Evolutionary conservation across 2,329 filamentous ascomycete genomes (phyloP).

Genomic region (Epichloe brachyelytri): DNA sequence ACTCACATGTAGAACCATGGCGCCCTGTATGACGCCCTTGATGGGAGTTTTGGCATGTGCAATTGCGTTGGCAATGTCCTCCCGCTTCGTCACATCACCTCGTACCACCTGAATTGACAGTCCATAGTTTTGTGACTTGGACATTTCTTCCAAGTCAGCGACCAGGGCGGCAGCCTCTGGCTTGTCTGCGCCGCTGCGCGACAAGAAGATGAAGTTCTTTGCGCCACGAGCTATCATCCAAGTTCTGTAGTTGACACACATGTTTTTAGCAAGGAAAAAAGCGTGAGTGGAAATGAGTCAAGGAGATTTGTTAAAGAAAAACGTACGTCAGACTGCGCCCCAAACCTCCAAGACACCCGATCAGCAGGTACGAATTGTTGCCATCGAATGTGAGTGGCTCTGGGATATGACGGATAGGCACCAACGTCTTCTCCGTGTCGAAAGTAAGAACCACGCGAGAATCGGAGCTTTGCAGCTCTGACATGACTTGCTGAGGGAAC

Average conservation of each 20-base stretch:
- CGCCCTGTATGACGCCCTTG: background rate
- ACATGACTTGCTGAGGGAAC: background rate
- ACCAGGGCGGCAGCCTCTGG: background rate
- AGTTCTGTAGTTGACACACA: background rate
- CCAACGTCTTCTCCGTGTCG: background rate
- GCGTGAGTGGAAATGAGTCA: background rate
- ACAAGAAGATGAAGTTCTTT: background rate
- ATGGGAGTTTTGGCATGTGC: background rate
- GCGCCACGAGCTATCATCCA: background rate
- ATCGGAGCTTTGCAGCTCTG: background rate
- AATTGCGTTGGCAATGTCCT: background rate
- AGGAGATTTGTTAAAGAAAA: background rate
- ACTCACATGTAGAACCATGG: background rate
- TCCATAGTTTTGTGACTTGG: background rate
- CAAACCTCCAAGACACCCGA: background rate
- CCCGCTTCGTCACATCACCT: background rate
- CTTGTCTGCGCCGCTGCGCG: background rate
- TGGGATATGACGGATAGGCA: background rate
- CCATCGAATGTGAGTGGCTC: background rate
- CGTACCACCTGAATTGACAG: background rate
- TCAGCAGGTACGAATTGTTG: background rate
- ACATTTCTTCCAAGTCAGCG: background rate
- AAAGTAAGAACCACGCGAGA: background rate
- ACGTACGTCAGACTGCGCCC: background rate
- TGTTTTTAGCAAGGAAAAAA: background rate